These are phyloP conservation scores for Psilocybe subaeruginosa DNA, from an alignment of 768 basidiomycete genomes.

Conservation along the genomic window DNA sequence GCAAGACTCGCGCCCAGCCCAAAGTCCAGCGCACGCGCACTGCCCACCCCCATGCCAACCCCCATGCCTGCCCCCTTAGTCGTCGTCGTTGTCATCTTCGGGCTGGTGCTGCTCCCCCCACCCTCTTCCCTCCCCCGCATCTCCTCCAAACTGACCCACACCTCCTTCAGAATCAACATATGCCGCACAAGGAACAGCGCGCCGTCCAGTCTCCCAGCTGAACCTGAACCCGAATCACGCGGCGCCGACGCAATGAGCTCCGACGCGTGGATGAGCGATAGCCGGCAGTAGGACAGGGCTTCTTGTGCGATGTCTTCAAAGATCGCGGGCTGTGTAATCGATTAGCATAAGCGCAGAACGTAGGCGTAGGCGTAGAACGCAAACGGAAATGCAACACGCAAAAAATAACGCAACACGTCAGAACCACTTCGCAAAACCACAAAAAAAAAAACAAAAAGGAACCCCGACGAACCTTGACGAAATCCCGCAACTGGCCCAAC, in stretches of 20 bases:
- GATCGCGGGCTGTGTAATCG: slow-evolving; percentile 74
- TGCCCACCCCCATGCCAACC: background rate
- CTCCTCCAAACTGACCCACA: slow-evolving; percentile 66
- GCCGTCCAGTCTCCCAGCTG: slow-evolving; percentile 56
- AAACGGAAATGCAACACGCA: background rate
- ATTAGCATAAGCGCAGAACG: background rate
- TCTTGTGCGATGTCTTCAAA: slow-evolving; percentile 98
- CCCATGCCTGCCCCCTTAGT: no score
- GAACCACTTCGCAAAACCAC: no score
- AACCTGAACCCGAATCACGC: slow-evolving; percentile 34
- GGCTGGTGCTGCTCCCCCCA: background rate
- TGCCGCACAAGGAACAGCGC: slow-evolving; percentile 90
- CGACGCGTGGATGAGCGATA: slow-evolving; percentile 77
- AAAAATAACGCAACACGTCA: no score
- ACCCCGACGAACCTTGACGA: slow-evolving; percentile 97
- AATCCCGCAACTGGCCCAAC: slow-evolving; percentile 85
- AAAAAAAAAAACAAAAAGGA: no score
- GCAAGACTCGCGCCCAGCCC: slow-evolving; percentile 5
- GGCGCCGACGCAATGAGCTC: slow-evolving; percentile 53
- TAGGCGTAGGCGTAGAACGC: no score
- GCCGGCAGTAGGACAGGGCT: slow-evolving; percentile 79
- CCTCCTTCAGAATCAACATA: slow-evolving; percentile 89
- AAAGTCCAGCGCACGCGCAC: slow-evolving; percentile 16
- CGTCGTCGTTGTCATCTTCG: background rate
- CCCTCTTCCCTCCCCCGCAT: slow-evolving; percentile 47